Base-by-base conservation (phyloP, 1,139 yeast genomes). In the Zhuliangozyma blackwelliae region DNA sequence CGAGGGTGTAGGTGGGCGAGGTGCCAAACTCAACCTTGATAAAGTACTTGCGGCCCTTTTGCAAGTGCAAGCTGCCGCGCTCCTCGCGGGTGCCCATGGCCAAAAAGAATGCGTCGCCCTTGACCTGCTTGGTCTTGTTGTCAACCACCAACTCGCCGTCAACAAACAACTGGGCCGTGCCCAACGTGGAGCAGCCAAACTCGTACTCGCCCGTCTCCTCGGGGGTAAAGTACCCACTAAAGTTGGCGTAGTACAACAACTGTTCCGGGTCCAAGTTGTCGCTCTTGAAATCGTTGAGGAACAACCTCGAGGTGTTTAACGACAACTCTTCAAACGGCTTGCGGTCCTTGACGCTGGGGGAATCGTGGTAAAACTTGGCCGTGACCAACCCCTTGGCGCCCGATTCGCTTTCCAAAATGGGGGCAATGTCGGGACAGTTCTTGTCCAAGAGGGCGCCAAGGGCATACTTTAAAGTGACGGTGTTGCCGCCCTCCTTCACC, bases 121-220 rank as follows among this genome's bases (percentile, higher is more conserved):
- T 54, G 11, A 48, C 61, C 58, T 79, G 84, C 20, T 64, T 54
- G 30, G 77, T 73, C 49, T 68, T 72, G 59, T 79, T 77, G 51
- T 78, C 83, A 40, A 77, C 77, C 23, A 79, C 61, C 38, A 75
- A 56, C 50, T 74, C 53, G 38, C 58, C 82, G 46, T 79, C 71
- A 36, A 79, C 54, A 48, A 64, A 79, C 21, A 79, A 45, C 48
- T 65, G 67, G 27, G 77, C 79, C 32, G 81, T 72, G 33, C 85
- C 85, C 36, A 65, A 51, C 34, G 71, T 69, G 7, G 71, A 55
- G 38, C 73, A 58, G 22, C 82, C 81, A 50, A 79, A 69, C 37
- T 65, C 69, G 48, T 75, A 78, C 10, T 58, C 67, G 16, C 73
- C 79, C 36, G 69, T 51, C 36, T 61, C 69, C 36, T 71, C 75